Conservation (phyloP, 208 protist species). For the Herpetomonas samuelpessoai region DNA sequence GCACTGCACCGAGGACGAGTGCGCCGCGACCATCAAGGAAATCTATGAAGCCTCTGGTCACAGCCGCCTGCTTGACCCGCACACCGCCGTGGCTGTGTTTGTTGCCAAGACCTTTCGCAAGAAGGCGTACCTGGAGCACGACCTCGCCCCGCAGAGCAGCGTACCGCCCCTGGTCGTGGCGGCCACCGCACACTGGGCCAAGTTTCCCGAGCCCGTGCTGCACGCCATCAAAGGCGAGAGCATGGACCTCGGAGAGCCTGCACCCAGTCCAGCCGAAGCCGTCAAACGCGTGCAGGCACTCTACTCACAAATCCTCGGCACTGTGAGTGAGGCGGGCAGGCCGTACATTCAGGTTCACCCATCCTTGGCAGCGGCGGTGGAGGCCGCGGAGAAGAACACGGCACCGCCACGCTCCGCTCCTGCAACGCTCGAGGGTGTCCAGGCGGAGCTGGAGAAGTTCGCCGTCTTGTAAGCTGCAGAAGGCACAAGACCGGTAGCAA, state of each 20-base stretch:
- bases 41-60: conserved; percentile 48
- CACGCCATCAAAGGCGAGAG: conserved; percentile 59
- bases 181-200: conserved; percentile 86
- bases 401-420: conserved; percentile 19
- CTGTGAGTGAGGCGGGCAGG: conserved; percentile 17
- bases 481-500: too few species aligned
- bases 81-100: conserved; percentile 81
- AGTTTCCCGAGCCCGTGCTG: conserved; percentile 79
- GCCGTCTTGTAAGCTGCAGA: conserved; percentile 11
- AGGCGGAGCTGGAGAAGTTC: conserved; percentile 40
- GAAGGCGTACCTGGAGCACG: conserved; percentile 19
- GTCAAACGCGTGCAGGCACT: conserved; percentile 19
- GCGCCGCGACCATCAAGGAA: conserved; percentile 67
- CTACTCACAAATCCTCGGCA: conserved; percentile 21
- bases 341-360: conserved; percentile 37
- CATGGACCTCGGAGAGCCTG: conserved; percentile 13
- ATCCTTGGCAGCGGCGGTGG: conserved; percentile 31
- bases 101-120: conserved; percentile 62
- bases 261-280: neutral
- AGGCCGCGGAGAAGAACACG: conserved; percentile 20
- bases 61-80: conserved; percentile 71
- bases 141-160: conserved; percentile 22
- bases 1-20: conserved; percentile 76
- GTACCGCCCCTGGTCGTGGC: conserved; percentile 58
- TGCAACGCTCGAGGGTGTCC: conserved; percentile 25